These are phyloP conservation scores for Dendrobium catenatum DNA, from an alignment of 106 monocot genomes.

Conservation along the genomic window DNA sequence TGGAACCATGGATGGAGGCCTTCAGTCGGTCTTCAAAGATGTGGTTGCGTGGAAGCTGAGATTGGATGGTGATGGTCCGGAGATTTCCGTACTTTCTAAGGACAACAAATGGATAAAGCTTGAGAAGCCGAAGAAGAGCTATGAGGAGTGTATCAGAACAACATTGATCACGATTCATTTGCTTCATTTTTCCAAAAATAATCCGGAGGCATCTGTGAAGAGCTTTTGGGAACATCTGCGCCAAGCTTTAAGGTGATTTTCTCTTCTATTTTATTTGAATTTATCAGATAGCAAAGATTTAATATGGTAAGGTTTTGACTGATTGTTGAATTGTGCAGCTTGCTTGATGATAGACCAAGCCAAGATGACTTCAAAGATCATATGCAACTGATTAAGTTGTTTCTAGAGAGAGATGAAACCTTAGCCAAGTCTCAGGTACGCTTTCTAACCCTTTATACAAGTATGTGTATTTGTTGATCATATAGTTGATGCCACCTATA, in stretches of 20 bases:
- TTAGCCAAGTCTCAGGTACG: constrained; percentile 45
- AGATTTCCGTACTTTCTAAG: constrained; percentile 39
- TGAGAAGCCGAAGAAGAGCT: constrained; percentile 42
- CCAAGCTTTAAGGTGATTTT: constrained; percentile 27
- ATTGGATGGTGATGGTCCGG: constrained; percentile 34
- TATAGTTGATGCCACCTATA: background rate
- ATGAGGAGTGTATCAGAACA: constrained; percentile 27
- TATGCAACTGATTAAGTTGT: constrained; percentile 33
- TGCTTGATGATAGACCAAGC: constrained; percentile 37
- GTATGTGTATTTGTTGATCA: background rate
- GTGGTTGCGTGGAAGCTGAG: constrained; percentile 58
- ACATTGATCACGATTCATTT: constrained; percentile 35
- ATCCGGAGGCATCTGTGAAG: constrained; percentile 43
- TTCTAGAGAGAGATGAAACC: constrained; percentile 26
- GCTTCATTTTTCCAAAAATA: constrained; percentile 49
- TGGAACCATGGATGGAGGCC: constrained; percentile 44
- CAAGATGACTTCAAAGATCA: constrained; percentile 33
- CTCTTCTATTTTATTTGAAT: constrained; percentile 1
- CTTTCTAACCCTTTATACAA: background rate
- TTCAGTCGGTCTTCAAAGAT: constrained; percentile 55
- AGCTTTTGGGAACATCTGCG: constrained; percentile 45
- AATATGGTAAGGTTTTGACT: background rate
- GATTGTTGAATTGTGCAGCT: constrained; percentile 20
- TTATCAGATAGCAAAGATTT: background rate
- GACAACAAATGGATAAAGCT: constrained; percentile 62